These are phyloP conservation scores for Centrapalus pauciflorus DNA, from an alignment of 129 eudicot species.

Conservation along the genomic window DNA sequence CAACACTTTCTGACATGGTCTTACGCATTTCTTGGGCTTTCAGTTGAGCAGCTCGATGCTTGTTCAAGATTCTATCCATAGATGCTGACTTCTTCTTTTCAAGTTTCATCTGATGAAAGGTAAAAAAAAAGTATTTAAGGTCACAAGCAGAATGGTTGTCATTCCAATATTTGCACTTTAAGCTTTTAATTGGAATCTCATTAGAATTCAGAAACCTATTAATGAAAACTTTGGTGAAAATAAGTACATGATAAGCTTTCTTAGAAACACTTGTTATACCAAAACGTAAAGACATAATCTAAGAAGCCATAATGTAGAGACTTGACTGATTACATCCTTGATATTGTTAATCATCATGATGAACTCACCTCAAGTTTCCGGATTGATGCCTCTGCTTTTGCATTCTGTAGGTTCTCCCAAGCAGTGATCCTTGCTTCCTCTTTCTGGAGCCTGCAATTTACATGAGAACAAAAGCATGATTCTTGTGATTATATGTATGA, in stretches of 20 bases:
- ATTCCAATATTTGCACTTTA: not conserved
- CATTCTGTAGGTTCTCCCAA: slow-evolving; percentile 99
- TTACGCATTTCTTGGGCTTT: slow-evolving; percentile 70
- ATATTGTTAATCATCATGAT: too few relatives aligned
- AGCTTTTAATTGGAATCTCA: not conserved
- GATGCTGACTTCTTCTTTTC: slow-evolving; percentile 83
- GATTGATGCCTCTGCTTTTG: slow-evolving; percentile 84
- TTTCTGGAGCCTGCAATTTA: slow-evolving; percentile 54
- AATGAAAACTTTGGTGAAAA: not conserved
- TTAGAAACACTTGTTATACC: too few relatives aligned
- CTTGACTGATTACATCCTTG: not conserved
- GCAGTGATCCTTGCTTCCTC: slow-evolving; percentile 88
- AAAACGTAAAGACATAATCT: too few relatives aligned
- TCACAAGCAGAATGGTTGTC: not conserved
- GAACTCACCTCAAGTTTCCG: slow-evolving; percentile 76
- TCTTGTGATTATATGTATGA: not conserved
- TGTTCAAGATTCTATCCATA: slow-evolving; percentile 81
- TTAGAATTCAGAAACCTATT: not conserved
- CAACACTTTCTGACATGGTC: slow-evolving; percentile 30
- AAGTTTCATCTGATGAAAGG: slow-evolving; percentile 59
- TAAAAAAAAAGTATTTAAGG: not conserved
- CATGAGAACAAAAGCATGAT: slow-evolving; percentile 5
- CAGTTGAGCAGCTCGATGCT: slow-evolving; percentile 58
- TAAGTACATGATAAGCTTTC: not conserved
- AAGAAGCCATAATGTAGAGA: too few relatives aligned